phyloP scores from a whole-genome alignment of 2,329 filamentous ascomycete genomes.

The Hypoxylon sp. region DNA sequence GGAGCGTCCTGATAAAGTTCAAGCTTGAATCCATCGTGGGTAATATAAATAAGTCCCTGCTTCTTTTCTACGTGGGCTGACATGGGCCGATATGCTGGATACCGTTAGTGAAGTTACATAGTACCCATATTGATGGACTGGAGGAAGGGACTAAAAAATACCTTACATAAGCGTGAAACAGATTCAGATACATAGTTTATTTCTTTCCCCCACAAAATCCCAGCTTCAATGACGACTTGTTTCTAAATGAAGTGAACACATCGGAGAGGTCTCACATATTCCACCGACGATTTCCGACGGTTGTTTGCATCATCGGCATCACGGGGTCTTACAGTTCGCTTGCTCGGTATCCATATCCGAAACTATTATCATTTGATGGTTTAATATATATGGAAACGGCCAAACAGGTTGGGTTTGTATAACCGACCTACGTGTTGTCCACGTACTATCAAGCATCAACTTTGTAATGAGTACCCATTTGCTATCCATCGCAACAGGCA shows the following conservation, averaged over 20 bases:
- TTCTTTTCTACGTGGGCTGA: not conserved
- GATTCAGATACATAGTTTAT: conserved; percentile 14
- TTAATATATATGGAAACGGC: conserved; percentile 6
- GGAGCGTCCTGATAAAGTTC: conserved; percentile 41
- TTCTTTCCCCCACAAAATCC: conserved; percentile 33
- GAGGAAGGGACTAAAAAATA: conserved; percentile 20
- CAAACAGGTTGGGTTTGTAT: conserved; percentile 20
- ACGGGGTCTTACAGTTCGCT: conserved; percentile 23
- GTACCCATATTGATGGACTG: not conserved
- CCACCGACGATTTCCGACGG: conserved; percentile 19
- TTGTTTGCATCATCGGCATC: conserved; percentile 32
- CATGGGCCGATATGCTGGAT: not conserved
- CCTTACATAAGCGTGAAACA: conserved; percentile 34
- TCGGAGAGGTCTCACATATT: not conserved
- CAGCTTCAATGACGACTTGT: conserved; percentile 9
- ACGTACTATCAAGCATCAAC: conserved; percentile 21
- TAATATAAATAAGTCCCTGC: conserved; percentile 35
- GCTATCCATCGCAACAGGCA: conserved; percentile 7
- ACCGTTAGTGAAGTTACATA: conserved; percentile 15
- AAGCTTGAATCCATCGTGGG: conserved; percentile 45
- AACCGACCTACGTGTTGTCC: conserved; percentile 8
- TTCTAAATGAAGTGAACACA: conserved; percentile 10
- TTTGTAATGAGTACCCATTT: conserved; percentile 5
- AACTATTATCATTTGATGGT: conserved; percentile 9
- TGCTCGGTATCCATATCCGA: conserved; percentile 41